Evolutionary conservation across 768 basidiomycete species (phyloP).

Genomic region (Suillus subluteus): DNA sequence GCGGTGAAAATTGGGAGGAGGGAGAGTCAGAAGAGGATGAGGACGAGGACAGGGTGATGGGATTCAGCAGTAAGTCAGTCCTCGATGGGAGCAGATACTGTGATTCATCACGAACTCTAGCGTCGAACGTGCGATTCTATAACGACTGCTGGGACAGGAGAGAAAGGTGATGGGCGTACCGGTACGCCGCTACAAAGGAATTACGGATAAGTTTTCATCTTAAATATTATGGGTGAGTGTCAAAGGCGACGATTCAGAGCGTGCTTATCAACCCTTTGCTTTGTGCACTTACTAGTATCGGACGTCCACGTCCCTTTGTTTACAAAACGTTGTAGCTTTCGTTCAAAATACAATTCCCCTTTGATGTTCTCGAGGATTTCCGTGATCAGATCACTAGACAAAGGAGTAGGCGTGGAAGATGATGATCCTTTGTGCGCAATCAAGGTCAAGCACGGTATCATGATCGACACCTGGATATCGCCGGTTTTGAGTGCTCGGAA

Average conservation of each 20-base stretch:
- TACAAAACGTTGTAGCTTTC: too few species aligned
- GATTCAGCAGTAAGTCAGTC: background rate
- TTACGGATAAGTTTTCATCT: constrained; percentile 7
- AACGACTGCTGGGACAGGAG: background rate
- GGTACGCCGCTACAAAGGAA: constrained; percentile 34
- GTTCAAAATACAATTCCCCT: background rate
- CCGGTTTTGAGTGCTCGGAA: background rate
- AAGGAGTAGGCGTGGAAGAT: background rate
- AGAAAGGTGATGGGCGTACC: constrained; percentile 26
- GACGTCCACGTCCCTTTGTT: background rate
- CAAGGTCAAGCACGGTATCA: background rate
- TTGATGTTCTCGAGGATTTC: background rate
- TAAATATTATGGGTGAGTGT: background rate
- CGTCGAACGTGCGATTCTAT: background rate
- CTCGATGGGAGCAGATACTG: background rate
- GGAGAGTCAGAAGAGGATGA: constrained; percentile 22
- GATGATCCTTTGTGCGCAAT: background rate
- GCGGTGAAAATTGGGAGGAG: constrained; percentile 11
- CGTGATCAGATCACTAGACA: background rate
- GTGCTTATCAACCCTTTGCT: background rate
- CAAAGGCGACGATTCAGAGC: background rate
- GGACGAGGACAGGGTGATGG: background rate
- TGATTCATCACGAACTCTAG: background rate
- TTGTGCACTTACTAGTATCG: background rate
- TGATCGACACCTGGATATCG: background rate